Evolutionary conservation across 2,329 filamentous ascomycete genomes (phyloP).

Genomic region (Fusarium solani-melongenae): DNA sequence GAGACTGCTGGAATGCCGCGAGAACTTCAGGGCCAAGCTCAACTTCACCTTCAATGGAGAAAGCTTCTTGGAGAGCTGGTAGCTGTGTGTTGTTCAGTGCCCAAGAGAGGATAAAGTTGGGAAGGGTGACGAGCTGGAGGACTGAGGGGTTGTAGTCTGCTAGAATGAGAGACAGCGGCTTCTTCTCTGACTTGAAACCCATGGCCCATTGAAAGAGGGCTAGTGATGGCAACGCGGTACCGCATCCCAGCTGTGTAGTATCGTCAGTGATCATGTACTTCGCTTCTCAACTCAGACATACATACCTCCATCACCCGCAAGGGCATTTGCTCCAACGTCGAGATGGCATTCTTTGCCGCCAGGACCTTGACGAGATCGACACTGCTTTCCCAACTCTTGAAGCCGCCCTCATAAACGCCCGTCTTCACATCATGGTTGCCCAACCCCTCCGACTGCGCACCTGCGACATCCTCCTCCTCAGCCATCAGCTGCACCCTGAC

Average conservation of each 20-base stretch:
- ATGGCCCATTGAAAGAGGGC: slow-evolving; percentile 74
- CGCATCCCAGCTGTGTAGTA: slow-evolving; percentile 74
- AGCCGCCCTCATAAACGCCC: slow-evolving; percentile 86
- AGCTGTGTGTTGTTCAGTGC: slow-evolving; percentile 57
- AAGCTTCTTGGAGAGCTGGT: slow-evolving; percentile 56
- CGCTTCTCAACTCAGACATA: slow-evolving; percentile 41
- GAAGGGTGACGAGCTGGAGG: slow-evolving; percentile 80
- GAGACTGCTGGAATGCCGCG: slow-evolving; percentile 65
- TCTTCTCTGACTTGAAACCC: slow-evolving; percentile 21
- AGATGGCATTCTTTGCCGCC: slow-evolving; percentile 53
- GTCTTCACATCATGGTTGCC: slow-evolving; percentile 80
- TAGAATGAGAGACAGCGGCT: slow-evolving; percentile 69
- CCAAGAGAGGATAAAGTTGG: slow-evolving; percentile 81
- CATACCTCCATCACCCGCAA: slow-evolving; percentile 66
- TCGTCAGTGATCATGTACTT: slow-evolving; percentile 27
- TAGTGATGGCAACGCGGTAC: slow-evolving; percentile 78
- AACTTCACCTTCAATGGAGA: slow-evolving; percentile 68
- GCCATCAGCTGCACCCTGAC: slow-evolving; percentile 85
- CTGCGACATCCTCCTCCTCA: slow-evolving; percentile 64
- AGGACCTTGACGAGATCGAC: slow-evolving; percentile 81
- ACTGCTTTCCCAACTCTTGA: slow-evolving; percentile 92
- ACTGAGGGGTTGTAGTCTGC: slow-evolving; percentile 86
- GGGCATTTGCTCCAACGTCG: slow-evolving; percentile 47
- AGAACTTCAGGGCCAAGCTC: slow-evolving; percentile 71
- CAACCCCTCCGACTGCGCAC: slow-evolving; percentile 58